These are phyloP conservation scores for Nitzschia inconspicua DNA, from an alignment of 108 stramenopile genomes.

Conservation along the genomic window DNA sequence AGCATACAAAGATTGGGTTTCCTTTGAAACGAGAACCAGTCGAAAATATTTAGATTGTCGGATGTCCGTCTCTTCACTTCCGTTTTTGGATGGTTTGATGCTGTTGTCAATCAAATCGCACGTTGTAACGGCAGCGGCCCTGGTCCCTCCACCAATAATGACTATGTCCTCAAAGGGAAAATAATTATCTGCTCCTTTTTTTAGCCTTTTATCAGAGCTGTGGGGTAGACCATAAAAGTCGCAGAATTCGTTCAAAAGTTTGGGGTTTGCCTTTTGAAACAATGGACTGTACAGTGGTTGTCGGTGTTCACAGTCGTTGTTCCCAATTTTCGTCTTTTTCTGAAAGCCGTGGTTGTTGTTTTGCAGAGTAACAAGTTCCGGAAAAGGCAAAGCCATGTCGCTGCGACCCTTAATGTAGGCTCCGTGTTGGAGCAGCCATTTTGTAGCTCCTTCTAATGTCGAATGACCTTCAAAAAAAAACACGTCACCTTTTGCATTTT, in stretches of 20 bases:
- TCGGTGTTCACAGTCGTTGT: neutral
- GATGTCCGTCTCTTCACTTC: neutral
- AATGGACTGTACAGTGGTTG: conserved; percentile 6
- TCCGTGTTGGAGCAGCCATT: conserved; percentile 9
- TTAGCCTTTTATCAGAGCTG: too few species aligned
- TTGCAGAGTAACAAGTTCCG: neutral
- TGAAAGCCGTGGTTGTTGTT: too few species aligned
- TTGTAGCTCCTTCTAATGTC: neutral
- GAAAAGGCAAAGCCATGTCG: neutral
- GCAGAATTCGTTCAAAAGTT: conserved; percentile 2
- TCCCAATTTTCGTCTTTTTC: too few species aligned
- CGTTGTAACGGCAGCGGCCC: neutral
- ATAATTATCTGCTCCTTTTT: neutral
- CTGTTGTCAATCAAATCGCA: neutral
- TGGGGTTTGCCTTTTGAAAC: neutral
- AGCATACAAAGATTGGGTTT: neutral
- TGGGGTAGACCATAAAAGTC: conserved; percentile 8
- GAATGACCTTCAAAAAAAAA: conserved; percentile 4
- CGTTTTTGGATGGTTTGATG: neutral
- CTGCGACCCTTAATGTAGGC: conserved; percentile 2
- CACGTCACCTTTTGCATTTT: too few species aligned
- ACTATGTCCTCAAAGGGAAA: conserved; percentile 9
- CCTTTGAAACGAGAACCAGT: neutral
- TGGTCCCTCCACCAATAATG: neutral
- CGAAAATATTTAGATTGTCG: neutral